These are phyloP conservation scores for Bipolaris cookei DNA, from an alignment of 2,329 filamentous ascomycete genomes.

Conservation along the genomic window DNA sequence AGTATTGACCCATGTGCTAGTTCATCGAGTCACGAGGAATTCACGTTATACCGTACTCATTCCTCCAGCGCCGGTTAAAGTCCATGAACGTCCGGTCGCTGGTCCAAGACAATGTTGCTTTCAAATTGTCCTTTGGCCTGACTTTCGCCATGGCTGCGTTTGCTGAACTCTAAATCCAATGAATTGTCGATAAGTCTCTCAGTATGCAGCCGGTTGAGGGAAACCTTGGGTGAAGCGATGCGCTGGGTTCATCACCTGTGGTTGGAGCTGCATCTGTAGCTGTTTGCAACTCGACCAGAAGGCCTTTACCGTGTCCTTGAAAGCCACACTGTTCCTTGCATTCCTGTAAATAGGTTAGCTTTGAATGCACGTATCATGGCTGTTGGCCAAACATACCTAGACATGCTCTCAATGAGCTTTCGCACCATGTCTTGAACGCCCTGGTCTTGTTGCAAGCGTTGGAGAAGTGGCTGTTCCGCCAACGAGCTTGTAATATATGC, in stretches of 20 bases:
- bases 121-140: slow-evolving; percentile 72
- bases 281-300: slow-evolving; percentile 49
- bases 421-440: slow-evolving; percentile 39
- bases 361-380: background rate
- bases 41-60: slow-evolving; percentile 57
- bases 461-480: slow-evolving; percentile 38
- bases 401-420: slow-evolving; percentile 45
- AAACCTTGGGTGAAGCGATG: slow-evolving; percentile 31
- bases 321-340: slow-evolving; percentile 39
- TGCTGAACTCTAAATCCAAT: slow-evolving; percentile 57
- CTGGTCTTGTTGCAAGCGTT: slow-evolving; percentile 38
- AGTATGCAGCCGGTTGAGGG: slow-evolving; percentile 9
- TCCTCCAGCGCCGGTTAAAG: slow-evolving; percentile 59
- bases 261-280: slow-evolving; percentile 46
- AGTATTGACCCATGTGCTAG: slow-evolving; percentile 42
- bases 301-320: slow-evolving; percentile 45
- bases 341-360: slow-evolving; percentile 44
- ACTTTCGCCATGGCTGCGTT: slow-evolving; percentile 76
- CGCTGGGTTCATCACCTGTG: slow-evolving; percentile 36
- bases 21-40: slow-evolving; percentile 60
- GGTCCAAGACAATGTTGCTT: slow-evolving; percentile 65
- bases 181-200: background rate
- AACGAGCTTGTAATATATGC: slow-evolving; percentile 41
- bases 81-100: slow-evolving; percentile 58
- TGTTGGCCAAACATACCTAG: slow-evolving; percentile 30